These are phyloP conservation scores for Lepidium didymum DNA, from an alignment of 345 rosid species.

Conservation along the genomic window DNA sequence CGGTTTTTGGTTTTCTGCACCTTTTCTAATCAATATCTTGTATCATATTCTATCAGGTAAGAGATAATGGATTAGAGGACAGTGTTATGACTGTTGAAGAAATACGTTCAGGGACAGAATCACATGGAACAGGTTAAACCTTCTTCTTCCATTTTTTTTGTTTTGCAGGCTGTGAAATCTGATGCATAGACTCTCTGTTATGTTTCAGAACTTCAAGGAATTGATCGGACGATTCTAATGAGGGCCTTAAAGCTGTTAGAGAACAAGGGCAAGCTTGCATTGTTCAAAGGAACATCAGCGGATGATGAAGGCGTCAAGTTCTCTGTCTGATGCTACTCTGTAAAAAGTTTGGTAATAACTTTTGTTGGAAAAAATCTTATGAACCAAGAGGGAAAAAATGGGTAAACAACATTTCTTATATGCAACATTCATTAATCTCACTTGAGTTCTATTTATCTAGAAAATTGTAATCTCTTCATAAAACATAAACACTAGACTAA, in stretches of 20 bases:
- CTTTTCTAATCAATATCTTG: neutral
- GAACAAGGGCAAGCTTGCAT: slow-evolving; percentile 80
- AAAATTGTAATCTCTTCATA: neutral
- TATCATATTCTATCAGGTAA: slow-evolving; percentile 39
- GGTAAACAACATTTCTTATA: neutral
- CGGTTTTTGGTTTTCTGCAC: neutral
- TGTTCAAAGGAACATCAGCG: slow-evolving; percentile 84
- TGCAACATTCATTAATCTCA: neutral
- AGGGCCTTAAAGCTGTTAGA: slow-evolving; percentile 76
- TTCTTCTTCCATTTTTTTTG: neutral
- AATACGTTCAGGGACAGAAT: slow-evolving; percentile 75
- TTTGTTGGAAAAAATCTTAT: neutral
- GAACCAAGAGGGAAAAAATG: neutral
- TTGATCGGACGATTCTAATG: slow-evolving; percentile 66
- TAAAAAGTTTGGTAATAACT: slow-evolving; percentile 14
- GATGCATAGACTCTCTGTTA: neutral
- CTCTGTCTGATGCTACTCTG: slow-evolving; percentile 34
- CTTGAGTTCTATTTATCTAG: neutral
- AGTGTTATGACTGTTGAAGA: slow-evolving; percentile 88
- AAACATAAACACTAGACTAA: neutral
- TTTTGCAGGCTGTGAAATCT: neutral
- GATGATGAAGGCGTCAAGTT: slow-evolving; percentile 96
- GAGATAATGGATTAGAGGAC: slow-evolving; percentile 83
- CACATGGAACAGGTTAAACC: slow-evolving; percentile 73
- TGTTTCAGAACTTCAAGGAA: slow-evolving; percentile 70